phyloP scores from a whole-genome alignment of 495 filamentous ascomycete species.

The Bacidia gigantensis region DNA sequence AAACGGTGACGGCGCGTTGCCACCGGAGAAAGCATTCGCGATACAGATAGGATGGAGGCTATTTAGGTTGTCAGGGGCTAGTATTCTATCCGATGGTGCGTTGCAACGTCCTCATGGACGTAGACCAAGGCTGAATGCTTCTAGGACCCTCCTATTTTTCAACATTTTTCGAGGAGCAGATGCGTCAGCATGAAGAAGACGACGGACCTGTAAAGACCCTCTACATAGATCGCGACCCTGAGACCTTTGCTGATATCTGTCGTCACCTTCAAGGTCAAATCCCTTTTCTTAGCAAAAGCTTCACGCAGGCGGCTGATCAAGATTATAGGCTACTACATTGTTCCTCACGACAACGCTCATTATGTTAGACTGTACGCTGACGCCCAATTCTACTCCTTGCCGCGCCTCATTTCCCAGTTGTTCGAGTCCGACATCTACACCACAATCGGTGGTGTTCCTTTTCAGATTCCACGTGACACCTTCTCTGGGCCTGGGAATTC shows the following conservation, averaged over 20 bases:
- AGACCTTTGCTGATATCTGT: slow-evolving; percentile 78
- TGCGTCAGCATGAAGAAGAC: slow-evolving; percentile 47
- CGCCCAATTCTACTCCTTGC: slow-evolving; percentile 88
- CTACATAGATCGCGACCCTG: slow-evolving; percentile 90
- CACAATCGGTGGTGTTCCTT: slow-evolving; percentile 69
- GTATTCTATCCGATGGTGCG: slow-evolving; percentile 89
- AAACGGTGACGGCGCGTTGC: slow-evolving; percentile 24
- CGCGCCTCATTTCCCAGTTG: slow-evolving; percentile 82
- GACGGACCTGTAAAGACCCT: slow-evolving; percentile 45
- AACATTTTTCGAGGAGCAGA: slow-evolving; percentile 77
- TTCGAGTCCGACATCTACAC: slow-evolving; percentile 89
- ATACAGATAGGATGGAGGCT: slow-evolving; percentile 89
- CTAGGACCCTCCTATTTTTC: slow-evolving; percentile 97
- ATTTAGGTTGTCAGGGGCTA: slow-evolving; percentile 88
- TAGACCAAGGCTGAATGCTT: slow-evolving; percentile 31
- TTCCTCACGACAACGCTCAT: slow-evolving; percentile 67
- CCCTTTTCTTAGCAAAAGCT: background rate
- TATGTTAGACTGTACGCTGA: slow-evolving; percentile 91
- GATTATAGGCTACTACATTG: slow-evolving; percentile 60
- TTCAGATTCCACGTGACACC: slow-evolving; percentile 80
- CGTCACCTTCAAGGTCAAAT: slow-evolving; percentile 68
- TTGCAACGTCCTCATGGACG: background rate
- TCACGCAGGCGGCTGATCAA: background rate
- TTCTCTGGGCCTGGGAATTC: slow-evolving; percentile 75
- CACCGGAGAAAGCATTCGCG: slow-evolving; percentile 62